Conservation (phyloP, 352 stramenopile genomes). For the Pythium inflatum region DNA sequence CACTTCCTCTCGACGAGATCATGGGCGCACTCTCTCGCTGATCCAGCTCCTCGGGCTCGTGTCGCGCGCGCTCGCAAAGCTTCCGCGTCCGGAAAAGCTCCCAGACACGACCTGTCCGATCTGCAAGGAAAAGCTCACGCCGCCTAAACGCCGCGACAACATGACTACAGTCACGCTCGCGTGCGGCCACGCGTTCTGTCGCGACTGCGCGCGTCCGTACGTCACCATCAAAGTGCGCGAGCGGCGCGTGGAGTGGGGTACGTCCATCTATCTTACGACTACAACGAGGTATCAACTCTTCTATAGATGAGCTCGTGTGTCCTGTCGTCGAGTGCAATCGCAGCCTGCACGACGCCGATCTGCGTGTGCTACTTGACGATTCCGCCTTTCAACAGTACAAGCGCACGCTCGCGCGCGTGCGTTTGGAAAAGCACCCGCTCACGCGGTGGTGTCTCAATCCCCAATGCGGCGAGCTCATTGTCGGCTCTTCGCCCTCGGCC, state of each 20-base stretch:
- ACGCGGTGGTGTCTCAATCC: slow-evolving; percentile 66
- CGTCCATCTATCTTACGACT: neutral
- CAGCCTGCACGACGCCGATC: slow-evolving; percentile 26
- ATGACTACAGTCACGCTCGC: slow-evolving; percentile 35
- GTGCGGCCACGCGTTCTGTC: neutral
- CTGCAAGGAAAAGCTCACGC: slow-evolving; percentile 61
- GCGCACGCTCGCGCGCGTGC: slow-evolving; percentile 56
- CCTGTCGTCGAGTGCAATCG: slow-evolving; percentile 57
- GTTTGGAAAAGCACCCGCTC: slow-evolving; percentile 70
- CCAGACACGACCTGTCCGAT: slow-evolving; percentile 58
- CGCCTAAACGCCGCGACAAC: slow-evolving; percentile 38
- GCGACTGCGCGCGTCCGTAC: neutral
- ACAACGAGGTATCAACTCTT: too few relatives aligned
- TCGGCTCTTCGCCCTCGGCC: slow-evolving; percentile 42
- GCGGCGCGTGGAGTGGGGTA: neutral
- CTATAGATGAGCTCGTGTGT: slow-evolving; percentile 67
- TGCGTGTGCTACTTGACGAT: neutral
- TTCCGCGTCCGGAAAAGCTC: too few relatives aligned
- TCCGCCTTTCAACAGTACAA: neutral
- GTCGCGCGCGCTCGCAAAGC: too few relatives aligned
- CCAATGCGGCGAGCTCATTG: slow-evolving; percentile 66
- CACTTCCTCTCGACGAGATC: too few relatives aligned
- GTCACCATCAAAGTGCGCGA: neutral
- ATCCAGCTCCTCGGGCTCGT: too few relatives aligned
- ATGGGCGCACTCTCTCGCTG: too few relatives aligned